Conservation (phyloP, 2,329 filamentous ascomycete genomes). For the Aspergillus japonicus region DNA sequence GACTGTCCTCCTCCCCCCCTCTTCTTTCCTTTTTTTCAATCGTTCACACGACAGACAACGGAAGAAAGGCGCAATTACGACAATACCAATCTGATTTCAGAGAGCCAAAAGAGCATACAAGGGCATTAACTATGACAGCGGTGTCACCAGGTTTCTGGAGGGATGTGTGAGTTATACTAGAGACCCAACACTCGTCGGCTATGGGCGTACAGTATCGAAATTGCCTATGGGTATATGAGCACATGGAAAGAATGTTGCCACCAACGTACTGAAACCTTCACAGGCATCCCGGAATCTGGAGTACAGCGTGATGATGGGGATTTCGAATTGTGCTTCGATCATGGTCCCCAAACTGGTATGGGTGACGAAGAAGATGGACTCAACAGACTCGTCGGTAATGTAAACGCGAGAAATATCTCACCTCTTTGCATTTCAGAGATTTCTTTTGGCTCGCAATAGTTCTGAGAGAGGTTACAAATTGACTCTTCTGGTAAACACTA, state of each 20-base stretch:
- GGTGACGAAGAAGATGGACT: background rate
- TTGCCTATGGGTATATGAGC: background rate
- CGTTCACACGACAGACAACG: no score
- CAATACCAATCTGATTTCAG: no score
- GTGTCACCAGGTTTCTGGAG: background rate
- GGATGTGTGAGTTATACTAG: background rate
- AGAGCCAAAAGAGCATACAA: no score
- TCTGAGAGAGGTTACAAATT: background rate
- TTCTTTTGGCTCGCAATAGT: background rate
- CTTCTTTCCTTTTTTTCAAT: no score
- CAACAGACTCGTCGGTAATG: background rate
- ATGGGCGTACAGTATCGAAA: background rate
- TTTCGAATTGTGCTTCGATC: background rate
- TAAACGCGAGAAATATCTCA: background rate
- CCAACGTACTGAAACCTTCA: background rate
- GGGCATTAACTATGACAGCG: no score
- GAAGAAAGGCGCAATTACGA: no score
- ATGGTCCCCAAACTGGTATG: conserved; percentile 1
- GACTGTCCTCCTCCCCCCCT: no score
- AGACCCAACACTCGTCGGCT: background rate
- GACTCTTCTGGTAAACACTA: background rate
- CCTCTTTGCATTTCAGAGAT: background rate
- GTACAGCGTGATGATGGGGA: background rate
- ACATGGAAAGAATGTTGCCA: conserved; percentile 1
- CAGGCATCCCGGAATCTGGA: background rate